Base-by-base conservation (phyloP, 2,329 filamentous ascomycete genomes). In the Trichophaea hybrida region DNA sequence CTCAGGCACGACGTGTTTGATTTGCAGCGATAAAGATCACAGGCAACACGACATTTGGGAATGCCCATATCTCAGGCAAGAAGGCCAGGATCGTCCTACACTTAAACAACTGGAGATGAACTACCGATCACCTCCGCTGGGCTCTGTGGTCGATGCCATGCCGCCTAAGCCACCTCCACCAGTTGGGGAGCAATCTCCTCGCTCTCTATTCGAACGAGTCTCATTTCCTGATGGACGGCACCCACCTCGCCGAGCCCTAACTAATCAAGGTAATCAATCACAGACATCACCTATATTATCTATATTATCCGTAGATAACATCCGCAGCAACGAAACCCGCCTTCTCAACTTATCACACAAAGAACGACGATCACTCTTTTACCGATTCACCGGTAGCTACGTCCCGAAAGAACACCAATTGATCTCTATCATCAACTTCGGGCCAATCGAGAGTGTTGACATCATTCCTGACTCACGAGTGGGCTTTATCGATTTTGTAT, bases 201-300 rank as follows among this genome's bases (percentile, higher is more conserved):
- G 32, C 13, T 53, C 50, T 53, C 37, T 53, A 32, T 53, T 53
- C 24, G 50, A 53, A 8, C 50, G 50, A 37, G 34, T 53, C 32
- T 35, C 50, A 4, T 35, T 53, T 6, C 50, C 50, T n/a, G 34
- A 53, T 15, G 50, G 6, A 37, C 34, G 13, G 5, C 32, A 32
- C 12, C 50, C 50, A n/a, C 50, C 50, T 34, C 12, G 37, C 8
- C 44, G 44, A 8, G 10, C 44, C 1, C 15, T 49, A 17, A 15
- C 17, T 8, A 8, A 17, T 12, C 13, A 43, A 15, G 38, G 10
- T 12, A 43, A 15, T 4, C 38, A 1, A 43, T 10, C n/a, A 4
- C 38, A 43, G 38, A 43, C 38, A 15, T 43, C 44, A 12, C 8
- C 10, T 24, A 13, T 15, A n/a, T 12, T 8, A 24, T 24, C 44